Evolutionary conservation across 768 basidiomycete species (phyloP).

Genomic region (Bullera alba): DNA sequence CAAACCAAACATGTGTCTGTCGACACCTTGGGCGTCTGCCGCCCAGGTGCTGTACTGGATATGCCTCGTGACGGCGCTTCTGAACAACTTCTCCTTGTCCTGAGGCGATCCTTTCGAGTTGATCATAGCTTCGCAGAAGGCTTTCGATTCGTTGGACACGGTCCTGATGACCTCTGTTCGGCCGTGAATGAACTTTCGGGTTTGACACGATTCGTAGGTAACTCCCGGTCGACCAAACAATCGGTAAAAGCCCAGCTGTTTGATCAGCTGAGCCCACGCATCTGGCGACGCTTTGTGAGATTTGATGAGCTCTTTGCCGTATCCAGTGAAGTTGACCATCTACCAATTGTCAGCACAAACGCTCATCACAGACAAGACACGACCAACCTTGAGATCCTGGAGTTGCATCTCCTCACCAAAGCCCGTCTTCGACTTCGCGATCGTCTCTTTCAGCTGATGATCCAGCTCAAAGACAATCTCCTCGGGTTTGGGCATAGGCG

Average conservation of each 20-base stretch:
- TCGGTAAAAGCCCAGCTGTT: slow-evolving; percentile 92
- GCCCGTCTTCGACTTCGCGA: slow-evolving; percentile 57
- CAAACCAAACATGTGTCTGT: slow-evolving; percentile 89
- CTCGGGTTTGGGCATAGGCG: slow-evolving; percentile 53
- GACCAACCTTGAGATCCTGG: slow-evolving; percentile 70
- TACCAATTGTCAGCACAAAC: slow-evolving; percentile 33
- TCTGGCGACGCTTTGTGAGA: slow-evolving; percentile 81
- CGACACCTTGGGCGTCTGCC: slow-evolving; percentile 88
- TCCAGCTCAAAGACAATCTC: slow-evolving; percentile 70
- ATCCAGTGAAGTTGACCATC: slow-evolving; percentile 77
- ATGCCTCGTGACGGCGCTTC: slow-evolving; percentile 70
- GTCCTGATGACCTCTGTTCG: slow-evolving; percentile 91
- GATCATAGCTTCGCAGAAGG: slow-evolving; percentile 82
- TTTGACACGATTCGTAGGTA: slow-evolving; percentile 95
- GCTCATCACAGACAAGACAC: neutral
- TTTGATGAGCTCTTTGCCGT: slow-evolving; percentile 84
- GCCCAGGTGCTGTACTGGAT: slow-evolving; percentile 83
- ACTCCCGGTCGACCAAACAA: slow-evolving; percentile 61
- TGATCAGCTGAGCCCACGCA: slow-evolving; percentile 89
- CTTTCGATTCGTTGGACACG: slow-evolving; percentile 72
- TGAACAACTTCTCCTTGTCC: slow-evolving; percentile 62
- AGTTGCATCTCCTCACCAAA: slow-evolving; percentile 69
- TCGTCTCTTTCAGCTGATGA: slow-evolving; percentile 51
- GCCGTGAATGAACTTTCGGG: slow-evolving; percentile 80
- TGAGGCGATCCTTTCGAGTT: slow-evolving; percentile 36